Evolutionary conservation across 257 asterid species (phyloP), one percentile per base, ranked within the genome.

Genomic region (Capsicum rhomboideum): DNA sequence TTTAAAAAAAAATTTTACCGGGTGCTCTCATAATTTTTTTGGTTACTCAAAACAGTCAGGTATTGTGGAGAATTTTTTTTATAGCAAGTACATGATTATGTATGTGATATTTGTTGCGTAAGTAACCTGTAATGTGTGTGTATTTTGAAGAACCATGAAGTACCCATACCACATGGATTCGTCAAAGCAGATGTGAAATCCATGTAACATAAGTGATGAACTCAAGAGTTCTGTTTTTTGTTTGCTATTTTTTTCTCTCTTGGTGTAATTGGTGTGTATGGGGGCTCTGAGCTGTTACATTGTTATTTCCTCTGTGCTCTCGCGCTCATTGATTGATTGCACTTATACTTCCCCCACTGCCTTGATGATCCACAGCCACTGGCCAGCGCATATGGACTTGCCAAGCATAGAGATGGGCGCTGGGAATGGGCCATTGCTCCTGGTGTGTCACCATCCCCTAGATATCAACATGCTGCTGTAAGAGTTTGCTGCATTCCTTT

Each of bases 391-490:
- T 97, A 94, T 88, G 99, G 99, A 49, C 99, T 97, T 46, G 99
- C 99, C 49, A 97, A 97, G 89, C 99, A 97, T 88, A 95, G 98
- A 89, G 99, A 97, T 93, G 99, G 99, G 86, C 98, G 99, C 54
- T 97, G 99, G 99, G 99, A 97, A 89, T 97, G 99, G 99, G 99
- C 99, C 86, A 97, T 97, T 88, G 99, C 99, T 83, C 99, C 99
- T 81, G 99, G 99, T 80, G 99, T 97, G 83, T 97, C 99, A 84
- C 99, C 99, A 3, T 97, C 99, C 85, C 84, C 98, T 67, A 95
- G 99, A 92, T 97, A 97, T 90, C 99, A 97, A 89, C 99, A 97
- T 87, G 99, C 99, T 69, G 99, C 99, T 29, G 99, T 97, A 86
- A 88, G 97, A 90, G 64, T 50, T 68, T 34, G 44, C 40, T 50